Base-by-base conservation (phyloP, 129 eudicot genomes). In the Centaurea solstitialis region DNA sequence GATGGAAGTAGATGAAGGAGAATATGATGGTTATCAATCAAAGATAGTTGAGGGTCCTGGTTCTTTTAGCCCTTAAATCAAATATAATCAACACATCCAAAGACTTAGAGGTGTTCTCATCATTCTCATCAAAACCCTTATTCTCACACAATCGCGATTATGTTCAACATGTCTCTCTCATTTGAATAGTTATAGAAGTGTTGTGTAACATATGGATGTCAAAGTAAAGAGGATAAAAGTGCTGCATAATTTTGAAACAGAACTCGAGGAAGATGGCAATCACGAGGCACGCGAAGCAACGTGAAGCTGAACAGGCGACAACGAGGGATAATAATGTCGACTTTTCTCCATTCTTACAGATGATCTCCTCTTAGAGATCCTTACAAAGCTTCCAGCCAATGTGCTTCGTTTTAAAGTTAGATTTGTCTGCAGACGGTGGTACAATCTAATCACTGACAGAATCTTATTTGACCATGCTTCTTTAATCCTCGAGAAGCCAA, bases 401-500 rank as follows among this genome's bases (percentile, higher is more conserved):
- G 12, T 75, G 20, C 81, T 69, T 69, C 85, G 85, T 40, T 82
- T 37, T 43, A 75, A 47, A 9, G 7, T 68, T 24, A 82, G 45
- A 70, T 79, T 33, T 53, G 84, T 84, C 6, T 38, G 76, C 74
- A 84, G 28, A 71, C 72, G 61, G 33, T 84, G 87, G 87, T 79
- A 74, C 39, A 11, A 38, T 66, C 10, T 84, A 80, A 68, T 79
- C 15, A 84, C 77, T 22, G 10, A 84, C 50, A 75, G 9, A 22
- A 79, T 84, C 18, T 79, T 84, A 66, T 28, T 30, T 20, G 77
- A 82, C 24, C 85, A 82, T 39, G 81, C 77, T 15, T 76, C 81
- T 38, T 82, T 82, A 9, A 82, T 84, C 4, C 37, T 84, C 20
- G 81, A 68, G 28, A 68, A 4, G 15, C 69, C 83, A 67, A 13